Base-by-base conservation (phyloP, 495 filamentous ascomycete genomes). In the Lasiosphaeria hispida region DNA sequence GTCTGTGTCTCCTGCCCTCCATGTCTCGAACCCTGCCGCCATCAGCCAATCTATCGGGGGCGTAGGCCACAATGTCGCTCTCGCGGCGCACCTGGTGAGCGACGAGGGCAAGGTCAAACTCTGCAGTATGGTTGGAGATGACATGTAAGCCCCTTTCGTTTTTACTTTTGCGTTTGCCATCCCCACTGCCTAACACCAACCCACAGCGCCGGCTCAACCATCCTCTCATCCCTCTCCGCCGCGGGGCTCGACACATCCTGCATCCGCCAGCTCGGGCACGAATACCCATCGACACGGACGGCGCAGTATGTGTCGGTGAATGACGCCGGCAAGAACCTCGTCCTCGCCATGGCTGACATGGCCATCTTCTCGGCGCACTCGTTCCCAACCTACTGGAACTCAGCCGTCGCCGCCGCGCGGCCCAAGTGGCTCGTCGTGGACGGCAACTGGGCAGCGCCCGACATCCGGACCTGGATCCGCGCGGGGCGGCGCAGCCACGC, bases 321-420 rank as follows among this genome's bases (percentile, higher is more conserved):
- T 71, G 89, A 93, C 66, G 75, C 74, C 1, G 81, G 87, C 23
- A 94, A 92, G 63, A 86, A 91, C 55, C 81, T 98, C 9, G 77
- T 89, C 3, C 67, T 96, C 43, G 92, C 90, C 50, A 95, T 96
- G 88, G 91, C 94, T 14, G 94, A 98, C 68, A 96, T 97, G 91
- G 77, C 75, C 49, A 94, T 98, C 66, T 79, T 96, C 58, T 85
- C 91, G 50, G 70, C 60, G 6, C 70, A 77, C 40, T 71, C 69
- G 4, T 78, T 77, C 64, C 69, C 77, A 0, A 65, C 58, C 59
- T 81, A 72, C 65, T 90, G 87, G 87, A 79, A 82, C 42, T 79
- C 83, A 7, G 70, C 84, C 33, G 67, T 90, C 9, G 64, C 72
- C 17, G 72, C 67, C 10, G 72, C 78, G 9, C 80, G 78, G 51